phyloP scores from a whole-genome alignment of 306 rosid species.

The Ochetophila trinervis region DNA sequence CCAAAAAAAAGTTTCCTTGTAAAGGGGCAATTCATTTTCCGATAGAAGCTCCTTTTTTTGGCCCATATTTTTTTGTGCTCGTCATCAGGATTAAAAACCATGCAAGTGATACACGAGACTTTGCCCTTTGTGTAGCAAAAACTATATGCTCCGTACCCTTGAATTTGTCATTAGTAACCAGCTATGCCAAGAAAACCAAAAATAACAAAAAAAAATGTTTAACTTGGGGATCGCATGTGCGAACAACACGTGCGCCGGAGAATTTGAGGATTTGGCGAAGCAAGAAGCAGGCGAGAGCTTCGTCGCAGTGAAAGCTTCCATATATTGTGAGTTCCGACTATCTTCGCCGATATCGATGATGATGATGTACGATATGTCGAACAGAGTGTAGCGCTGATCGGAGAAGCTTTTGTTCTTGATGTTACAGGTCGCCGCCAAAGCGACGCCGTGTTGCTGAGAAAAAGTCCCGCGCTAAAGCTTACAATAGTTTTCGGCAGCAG shows the following conservation, averaged over 20 bases:
- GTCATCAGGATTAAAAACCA: no score
- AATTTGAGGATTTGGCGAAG: slow-evolving; percentile 45
- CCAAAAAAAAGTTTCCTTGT: no score
- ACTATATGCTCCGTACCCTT: slow-evolving; percentile 20
- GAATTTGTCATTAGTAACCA: slow-evolving; percentile 20
- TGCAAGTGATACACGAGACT: background rate
- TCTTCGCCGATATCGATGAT: slow-evolving; percentile 35
- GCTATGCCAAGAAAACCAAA: background rate
- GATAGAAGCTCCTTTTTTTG: no score
- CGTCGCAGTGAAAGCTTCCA: slow-evolving; percentile 63
- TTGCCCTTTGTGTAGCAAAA: background rate
- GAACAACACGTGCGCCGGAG: slow-evolving; percentile 38
- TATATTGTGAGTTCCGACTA: slow-evolving; percentile 55
- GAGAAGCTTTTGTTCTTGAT: background rate
- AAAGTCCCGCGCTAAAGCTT: slow-evolving; percentile 9
- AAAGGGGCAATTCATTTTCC: no score
- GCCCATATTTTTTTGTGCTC: no score
- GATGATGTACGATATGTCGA: background rate
- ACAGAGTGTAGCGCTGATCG: background rate
- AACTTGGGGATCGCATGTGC: slow-evolving; percentile 44
- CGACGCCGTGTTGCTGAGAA: slow-evolving; percentile 3
- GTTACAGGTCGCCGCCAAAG: background rate
- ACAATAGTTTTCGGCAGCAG: background rate
- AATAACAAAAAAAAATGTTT: background rate
- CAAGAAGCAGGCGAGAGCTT: slow-evolving; percentile 60